Percentiles rank a stretch among this genome's conserved stretches.
Conservation (phyloP, 345 rosid genomes). For the Physaria fendleri region DNA sequence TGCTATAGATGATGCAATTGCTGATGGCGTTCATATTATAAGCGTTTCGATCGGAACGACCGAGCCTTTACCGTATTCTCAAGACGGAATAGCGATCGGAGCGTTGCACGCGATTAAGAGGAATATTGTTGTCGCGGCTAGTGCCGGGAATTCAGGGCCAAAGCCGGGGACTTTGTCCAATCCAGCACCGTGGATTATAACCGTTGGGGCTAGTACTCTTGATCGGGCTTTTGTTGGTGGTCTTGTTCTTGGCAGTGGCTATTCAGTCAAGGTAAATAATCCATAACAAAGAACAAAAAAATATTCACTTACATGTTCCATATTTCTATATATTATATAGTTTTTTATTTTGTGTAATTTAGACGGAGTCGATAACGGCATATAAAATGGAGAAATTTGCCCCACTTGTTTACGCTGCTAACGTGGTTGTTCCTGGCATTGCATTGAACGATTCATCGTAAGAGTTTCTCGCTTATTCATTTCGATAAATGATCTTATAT, state of each 20-base stretch:
- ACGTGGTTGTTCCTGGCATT: slow-evolving; percentile 42
- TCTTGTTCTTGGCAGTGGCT: slow-evolving; percentile 60
- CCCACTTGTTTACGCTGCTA: slow-evolving; percentile 62
- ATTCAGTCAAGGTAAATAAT: slow-evolving; percentile 36
- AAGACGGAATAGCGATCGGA: slow-evolving; percentile 55
- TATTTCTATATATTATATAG: slow-evolving; percentile 6
- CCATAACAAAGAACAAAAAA: neutral
- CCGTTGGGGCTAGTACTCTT: slow-evolving; percentile 71
- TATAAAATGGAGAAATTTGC: slow-evolving; percentile 33
- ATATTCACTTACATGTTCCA: neutral
- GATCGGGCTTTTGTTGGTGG: slow-evolving; percentile 53
- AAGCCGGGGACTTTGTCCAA: slow-evolving; percentile 50
- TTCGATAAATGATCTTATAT: neutral
- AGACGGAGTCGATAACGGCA: slow-evolving; percentile 65
- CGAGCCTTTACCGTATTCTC: neutral
- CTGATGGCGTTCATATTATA: slow-evolving; percentile 66
- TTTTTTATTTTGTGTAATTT: slow-evolving; percentile 4
- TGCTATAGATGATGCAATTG: slow-evolving; percentile 76
- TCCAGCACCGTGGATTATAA: slow-evolving; percentile 70
- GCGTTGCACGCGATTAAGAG: slow-evolving; percentile 56
- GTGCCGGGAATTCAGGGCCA: slow-evolving; percentile 80
- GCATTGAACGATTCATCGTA: slow-evolving; percentile 42
- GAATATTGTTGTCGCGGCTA: slow-evolving; percentile 53
- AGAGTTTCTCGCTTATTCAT: neutral
- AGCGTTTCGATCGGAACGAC: slow-evolving; percentile 56